A percentile compares a stretch with the other conserved stretches of the same genome.
These are phyloP conservation scores for Calvatia gigantea DNA, from an alignment of 768 basidiomycete species.

Conservation along the genomic window DNA sequence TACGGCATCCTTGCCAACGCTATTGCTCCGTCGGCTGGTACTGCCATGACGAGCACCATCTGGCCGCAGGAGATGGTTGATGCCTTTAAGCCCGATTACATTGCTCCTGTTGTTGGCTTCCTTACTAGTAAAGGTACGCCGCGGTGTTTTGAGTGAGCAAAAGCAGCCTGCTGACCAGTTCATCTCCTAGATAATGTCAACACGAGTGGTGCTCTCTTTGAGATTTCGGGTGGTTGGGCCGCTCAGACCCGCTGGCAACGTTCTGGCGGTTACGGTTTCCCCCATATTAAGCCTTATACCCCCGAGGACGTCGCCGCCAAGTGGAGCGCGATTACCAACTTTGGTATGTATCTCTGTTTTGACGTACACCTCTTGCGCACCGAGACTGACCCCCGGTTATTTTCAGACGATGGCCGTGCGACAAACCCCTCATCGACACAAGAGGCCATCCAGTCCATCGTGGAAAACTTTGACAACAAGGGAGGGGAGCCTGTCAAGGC, in stretches of 20 bases:
- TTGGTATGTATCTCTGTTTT: constrained; percentile 48
- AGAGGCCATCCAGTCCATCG: constrained; percentile 72
- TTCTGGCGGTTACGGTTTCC: constrained; percentile 84
- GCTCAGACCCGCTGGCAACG: constrained; percentile 93
- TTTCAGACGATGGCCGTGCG: constrained; percentile 71
- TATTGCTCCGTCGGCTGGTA: constrained; percentile 86
- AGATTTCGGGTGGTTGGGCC: constrained; percentile 88
- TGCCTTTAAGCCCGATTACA: constrained; percentile 90
- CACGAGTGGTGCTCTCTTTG: constrained; percentile 75
- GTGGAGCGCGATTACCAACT: constrained; percentile 83
- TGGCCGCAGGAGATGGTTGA: constrained; percentile 87
- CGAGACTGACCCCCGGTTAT: not conserved
- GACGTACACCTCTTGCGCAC: not conserved
- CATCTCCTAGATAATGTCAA: constrained; percentile 57
- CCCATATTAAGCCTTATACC: constrained; percentile 65
- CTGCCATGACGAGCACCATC: constrained; percentile 86
- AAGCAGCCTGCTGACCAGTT: not conserved
- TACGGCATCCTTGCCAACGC: constrained; percentile 89
- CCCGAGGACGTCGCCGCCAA: constrained; percentile 79
- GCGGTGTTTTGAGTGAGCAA: not conserved
- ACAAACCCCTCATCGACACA: constrained; percentile 74
- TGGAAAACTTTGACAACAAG: constrained; percentile 52
- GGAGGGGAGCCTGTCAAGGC: constrained; percentile 38
- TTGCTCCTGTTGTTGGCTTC: constrained; percentile 92
- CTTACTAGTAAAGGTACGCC: constrained; percentile 66